Base-by-base conservation (phyloP, 192 early-diverging fungal species). In the Funneliformis geosporum region DNA sequence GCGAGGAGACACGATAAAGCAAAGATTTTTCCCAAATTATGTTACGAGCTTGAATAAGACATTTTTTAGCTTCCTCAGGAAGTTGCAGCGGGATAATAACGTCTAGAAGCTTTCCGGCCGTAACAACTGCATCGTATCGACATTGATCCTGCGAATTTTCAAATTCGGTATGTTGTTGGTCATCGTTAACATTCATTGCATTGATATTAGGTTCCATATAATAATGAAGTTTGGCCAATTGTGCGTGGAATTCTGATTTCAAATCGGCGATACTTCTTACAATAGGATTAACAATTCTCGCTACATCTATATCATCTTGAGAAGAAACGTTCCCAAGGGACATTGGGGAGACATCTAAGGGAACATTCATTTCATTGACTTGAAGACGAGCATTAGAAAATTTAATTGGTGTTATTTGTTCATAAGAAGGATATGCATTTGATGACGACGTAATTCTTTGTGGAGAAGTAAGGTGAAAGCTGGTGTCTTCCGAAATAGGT, bases 61-160 rank as follows among this genome's bases (percentile, higher is more conserved):
- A 40, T 69, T 69, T 40, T 42, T 69, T 69, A 69, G n/a, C 67
- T 69, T 69, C 67, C 10, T 69, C 38, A 3, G 67, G 67, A n/a
- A 69, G 40, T 9, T 21, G 38, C 5, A 69, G n/a, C 5, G 67
- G 14, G 4, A 69, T 21, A 42, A 69, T 16, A 69, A 69, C 9
- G n/a, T 69, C 67, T 3, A 69, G 40, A 10, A 69, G 40, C 11
- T 69, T 69, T 10, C 42, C 40, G 8, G 67, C 67, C 5, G 38
- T 69, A 44, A 43, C 21, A 43, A 40, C 28, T 10, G 67, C 7
- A 69, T 69, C 40, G 43, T 69, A 69, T 9, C 67, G 28, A 21
- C 42, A n/a, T 69, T 69, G 67, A 69, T 43, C 67, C 42, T 69
- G 67, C 10, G 67, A 2, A 10, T 69, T 44, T 43, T 69, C 42